Evolutionary conservation across 306 rosid species (phyloP), one percentile per base, ranked within the genome.

Genomic region (Dryas alaskensis): DNA sequence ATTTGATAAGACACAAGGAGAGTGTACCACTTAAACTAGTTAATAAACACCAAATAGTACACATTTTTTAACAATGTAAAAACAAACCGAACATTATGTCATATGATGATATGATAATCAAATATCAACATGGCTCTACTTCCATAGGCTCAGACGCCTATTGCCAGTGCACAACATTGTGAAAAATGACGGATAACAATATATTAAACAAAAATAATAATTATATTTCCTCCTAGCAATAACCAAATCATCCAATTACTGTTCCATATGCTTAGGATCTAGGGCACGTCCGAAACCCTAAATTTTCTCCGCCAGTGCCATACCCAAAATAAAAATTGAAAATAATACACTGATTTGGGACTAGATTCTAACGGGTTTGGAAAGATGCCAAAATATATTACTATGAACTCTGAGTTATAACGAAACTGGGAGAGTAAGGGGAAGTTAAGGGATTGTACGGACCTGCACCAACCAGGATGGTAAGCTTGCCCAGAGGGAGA

Each of bases 381-480:
- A 25, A n/a, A 25, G 2, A 46, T 14, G 42, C 47, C 27, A 50
- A 47, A 70, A 44, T 6, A 73, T 6, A 75, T 14, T 6, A 13
- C 19, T 40, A 52, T 50, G 13, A 74, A 16, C 49, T 27, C 16
- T 22, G 11, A 40, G 3, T 6, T 50, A 37, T 17, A 65, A 9
- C 69, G 67, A 31, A 72, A 75, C 46, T 19, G 25, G 25, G 14
- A 10, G 48, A 45, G 60, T 7, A 14, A 16, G 8, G n/a, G 0
- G 40, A 10, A 16, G 39, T 1, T 19, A 14, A 27, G 74, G 27
- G 50, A 67, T 40, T 68, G 83, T 13, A 69, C 54, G 68, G 60
- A 95, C 99, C 99, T 86, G 99, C 99, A 45, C 99, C 98, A 12
- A 95, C 69, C 79, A 95, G 86, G 81, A 95, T 85, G 82, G 90